phyloP scores from a whole-genome alignment of 805 yeast species.

The Barnettozyma botsteinii region DNA sequence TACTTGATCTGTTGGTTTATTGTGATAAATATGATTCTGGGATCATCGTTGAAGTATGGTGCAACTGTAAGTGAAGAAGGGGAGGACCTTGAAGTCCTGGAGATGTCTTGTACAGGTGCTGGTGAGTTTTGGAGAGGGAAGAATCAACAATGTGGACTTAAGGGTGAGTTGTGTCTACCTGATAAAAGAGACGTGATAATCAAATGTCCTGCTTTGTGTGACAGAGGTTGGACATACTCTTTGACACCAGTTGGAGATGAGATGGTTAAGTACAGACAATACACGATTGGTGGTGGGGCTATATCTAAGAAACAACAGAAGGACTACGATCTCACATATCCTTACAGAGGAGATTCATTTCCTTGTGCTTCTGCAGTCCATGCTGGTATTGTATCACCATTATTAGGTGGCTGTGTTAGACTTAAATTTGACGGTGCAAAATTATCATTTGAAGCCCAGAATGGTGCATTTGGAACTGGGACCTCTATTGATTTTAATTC shows the following conservation, averaged over 20 bases:
- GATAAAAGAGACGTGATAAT: conserved; percentile 48
- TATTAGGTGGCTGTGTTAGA: conserved; percentile 73
- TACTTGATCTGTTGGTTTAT: conserved; percentile 6
- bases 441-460: conserved; percentile 38
- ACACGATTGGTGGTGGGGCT: conserved; percentile 71
- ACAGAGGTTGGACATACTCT: conserved; percentile 69
- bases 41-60: conserved; percentile 4
- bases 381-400: conserved; percentile 70
- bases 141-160: conserved; percentile 68
- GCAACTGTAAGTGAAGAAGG: conserved; percentile 1
- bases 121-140: conserved; percentile 66
- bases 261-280: conserved; percentile 63
- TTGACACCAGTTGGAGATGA: conserved; percentile 68
- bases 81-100: conserved; percentile 11
- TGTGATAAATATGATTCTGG: conserved; percentile 1
- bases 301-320: conserved; percentile 10
- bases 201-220: conserved; percentile 88
- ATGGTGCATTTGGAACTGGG: conserved; percentile 49
- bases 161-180: conserved; percentile 37
- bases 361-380: conserved; percentile 90
- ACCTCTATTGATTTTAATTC: conserved; percentile 52
- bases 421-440: conserved; percentile 52
- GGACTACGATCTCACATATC: conserved; percentile 36
- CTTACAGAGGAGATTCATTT: conserved; percentile 84
- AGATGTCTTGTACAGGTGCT: conserved; percentile 45